Base-by-base conservation (phyloP, 495 filamentous ascomycete genomes). In the Xylaria castorea region DNA sequence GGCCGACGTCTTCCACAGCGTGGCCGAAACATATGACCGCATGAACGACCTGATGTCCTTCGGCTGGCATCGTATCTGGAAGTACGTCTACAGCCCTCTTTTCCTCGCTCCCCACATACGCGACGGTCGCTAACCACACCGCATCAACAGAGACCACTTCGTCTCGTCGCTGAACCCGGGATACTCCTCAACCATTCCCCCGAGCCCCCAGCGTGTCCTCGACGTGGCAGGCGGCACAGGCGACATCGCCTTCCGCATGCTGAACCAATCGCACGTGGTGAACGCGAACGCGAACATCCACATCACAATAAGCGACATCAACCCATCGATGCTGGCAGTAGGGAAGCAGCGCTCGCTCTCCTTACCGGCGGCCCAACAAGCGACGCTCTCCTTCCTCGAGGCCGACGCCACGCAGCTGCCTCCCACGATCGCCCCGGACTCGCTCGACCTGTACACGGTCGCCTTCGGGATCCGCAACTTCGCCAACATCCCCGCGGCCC, bases 21-120 rank as follows among this genome's bases (percentile, higher is more conserved):
- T 99, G 63, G 95, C 96, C 75, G 89, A 93, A 62, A 93, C 91
- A 36, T 91, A 96, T 86, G 95, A 98, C 80, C 90, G 90, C 74
- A 99, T 99, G 96, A 99, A 99, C 87, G 96, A 99, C 81, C 89
- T 98, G 64, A 98, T 99, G 96, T 98, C 95, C 53, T 90, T 98
- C 34, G 94, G 94, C 46, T 94, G 97, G 84, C 96, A 99, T 83
- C 93, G 96, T 20, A 85, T 98, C 62, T 99, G 96, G 96, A 99
- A 99, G 83, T 84, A 57, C 22, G 81, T 76, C 66, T 60, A 48
- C 51, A 44, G 40, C 42, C 62, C 68, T 46, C 36, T 30, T 32
- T 32, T 22, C 58, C 18, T 61, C 48, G 8, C 16, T 14, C 25
- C n/a, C 22, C 30, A 55, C 2, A 36, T 30, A 0, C 20, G 25